phyloP scores from a whole-genome alignment of 306 rosid genomes.

The Purshia tridentata region DNA sequence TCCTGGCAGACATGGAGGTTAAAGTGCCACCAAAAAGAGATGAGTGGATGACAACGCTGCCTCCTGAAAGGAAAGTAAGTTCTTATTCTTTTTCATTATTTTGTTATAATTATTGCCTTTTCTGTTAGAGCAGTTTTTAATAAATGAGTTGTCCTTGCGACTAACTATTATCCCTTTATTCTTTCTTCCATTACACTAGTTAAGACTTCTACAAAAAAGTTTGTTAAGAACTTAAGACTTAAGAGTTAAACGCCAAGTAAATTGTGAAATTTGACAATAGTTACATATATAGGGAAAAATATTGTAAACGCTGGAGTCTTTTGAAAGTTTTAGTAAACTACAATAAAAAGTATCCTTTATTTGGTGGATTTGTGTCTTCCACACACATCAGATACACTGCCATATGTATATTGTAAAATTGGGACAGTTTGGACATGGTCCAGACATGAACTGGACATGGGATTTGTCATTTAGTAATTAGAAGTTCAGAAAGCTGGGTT shows the following conservation, averaged over 20 bases:
- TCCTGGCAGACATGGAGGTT: conserved; percentile 68
- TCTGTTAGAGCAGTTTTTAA: no score
- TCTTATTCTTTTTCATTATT: background rate
- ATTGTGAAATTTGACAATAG: background rate
- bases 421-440: background rate
- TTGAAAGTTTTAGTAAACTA: background rate
- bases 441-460: background rate
- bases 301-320: background rate
- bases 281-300: background rate
- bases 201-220: no score
- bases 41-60: conserved; percentile 94
- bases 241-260: background rate
- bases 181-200: no score
- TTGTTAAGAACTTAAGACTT: no score
- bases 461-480: background rate
- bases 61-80: conserved; percentile 85
- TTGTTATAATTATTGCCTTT: background rate
- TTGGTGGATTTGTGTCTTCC: background rate
- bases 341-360: background rate
- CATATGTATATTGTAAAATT: background rate
- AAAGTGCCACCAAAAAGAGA: conserved; percentile 77
- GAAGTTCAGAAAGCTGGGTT: background rate
- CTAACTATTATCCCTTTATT: no score
- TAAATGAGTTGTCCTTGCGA: no score
- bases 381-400: background rate